These are phyloP conservation scores for Ephemerocybe angulata DNA, from an alignment of 768 basidiomycete genomes.

Conservation along the genomic window DNA sequence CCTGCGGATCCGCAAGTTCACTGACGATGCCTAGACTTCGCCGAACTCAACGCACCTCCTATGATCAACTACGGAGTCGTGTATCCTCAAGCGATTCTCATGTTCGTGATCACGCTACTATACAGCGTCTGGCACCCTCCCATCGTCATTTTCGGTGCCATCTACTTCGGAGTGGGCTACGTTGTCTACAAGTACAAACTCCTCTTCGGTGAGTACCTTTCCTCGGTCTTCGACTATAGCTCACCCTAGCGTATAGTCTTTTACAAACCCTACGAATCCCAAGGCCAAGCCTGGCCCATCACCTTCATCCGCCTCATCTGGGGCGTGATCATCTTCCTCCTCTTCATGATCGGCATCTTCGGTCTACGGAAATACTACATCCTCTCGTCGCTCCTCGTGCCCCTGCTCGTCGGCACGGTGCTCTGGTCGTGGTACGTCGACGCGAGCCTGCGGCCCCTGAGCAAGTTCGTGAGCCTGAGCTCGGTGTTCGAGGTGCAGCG, in stretches of 20 bases:
- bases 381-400: slow-evolving; percentile 57
- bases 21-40: slow-evolving; percentile 61
- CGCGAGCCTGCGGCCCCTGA: slow-evolving; percentile 64
- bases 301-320: slow-evolving; percentile 90
- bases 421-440: slow-evolving; percentile 81
- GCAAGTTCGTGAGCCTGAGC: slow-evolving; percentile 80
- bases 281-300: slow-evolving; percentile 96
- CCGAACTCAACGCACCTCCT: slow-evolving; percentile 94
- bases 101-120: slow-evolving; percentile 91
- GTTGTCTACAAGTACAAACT: slow-evolving; percentile 98
- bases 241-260: slow-evolving; percentile 57
- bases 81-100: slow-evolving; percentile 93
- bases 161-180: slow-evolving; percentile 96
- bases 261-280: slow-evolving; percentile 97
- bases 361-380: slow-evolving; percentile 50
- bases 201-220: slow-evolving; percentile 68
- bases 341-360: slow-evolving; percentile 98
- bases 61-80: slow-evolving; percentile 98
- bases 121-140: slow-evolving; percentile 96
- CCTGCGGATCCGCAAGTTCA: background rate
- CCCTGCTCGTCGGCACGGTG: slow-evolving; percentile 71
- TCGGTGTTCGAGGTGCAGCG: slow-evolving; percentile 86
- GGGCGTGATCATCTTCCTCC: slow-evolving; percentile 88
- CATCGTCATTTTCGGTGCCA: slow-evolving; percentile 90
- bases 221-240: background rate